Base-by-base conservation (phyloP, 2,329 filamentous ascomycete species). In the Elsinoe perseae region DNA sequence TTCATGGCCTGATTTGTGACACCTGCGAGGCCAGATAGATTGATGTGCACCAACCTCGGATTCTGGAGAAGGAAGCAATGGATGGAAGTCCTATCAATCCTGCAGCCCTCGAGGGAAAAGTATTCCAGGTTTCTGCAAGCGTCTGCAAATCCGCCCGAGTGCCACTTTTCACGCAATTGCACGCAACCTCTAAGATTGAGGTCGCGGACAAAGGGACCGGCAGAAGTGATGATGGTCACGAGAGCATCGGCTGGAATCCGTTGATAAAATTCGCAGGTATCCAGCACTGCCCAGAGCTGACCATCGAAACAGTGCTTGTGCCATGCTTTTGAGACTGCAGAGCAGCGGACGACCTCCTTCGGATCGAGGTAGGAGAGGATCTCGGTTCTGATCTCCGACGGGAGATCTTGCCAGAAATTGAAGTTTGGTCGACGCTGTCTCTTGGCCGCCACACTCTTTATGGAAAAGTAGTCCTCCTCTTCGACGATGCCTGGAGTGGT, bases 141-240 rank as follows among this genome's bases (percentile, higher is more conserved):
- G 62, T 87, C 86, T n/a, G 87, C 85, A 40, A 96, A 81, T 30
- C 85, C 83, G 60, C 90, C 84, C 14, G 83, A 81, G 43, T 82
- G 79, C 78, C 90, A 91, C 65, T 86, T 85, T 65, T 95, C 86
- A 61, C 88, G 81, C 53, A 97, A 79, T 68, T 97, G 93, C 30
- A 95, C 81, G 68, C 92, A 98, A 23, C 93, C 93, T 63, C 92
- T 78, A 2, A 98, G 78, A 65, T 97, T 97, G 56, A 98, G 77
- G 64, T 95, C 84, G 63, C 87, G 87, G 55, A 97, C 83, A 64
- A 97, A 98, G 0, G 92, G 89, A 0, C 92, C 93, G 1, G 90
- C 89, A 2, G 84, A 79, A 1, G 84, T 82, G 65, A 97, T 90
- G 60, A 97, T 90, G 65, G 86, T 89, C 56, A 90, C 82, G 48